Conservation (phyloP, 2,329 filamentous ascomycete species). For the Paecilomyces formosus region DNA sequence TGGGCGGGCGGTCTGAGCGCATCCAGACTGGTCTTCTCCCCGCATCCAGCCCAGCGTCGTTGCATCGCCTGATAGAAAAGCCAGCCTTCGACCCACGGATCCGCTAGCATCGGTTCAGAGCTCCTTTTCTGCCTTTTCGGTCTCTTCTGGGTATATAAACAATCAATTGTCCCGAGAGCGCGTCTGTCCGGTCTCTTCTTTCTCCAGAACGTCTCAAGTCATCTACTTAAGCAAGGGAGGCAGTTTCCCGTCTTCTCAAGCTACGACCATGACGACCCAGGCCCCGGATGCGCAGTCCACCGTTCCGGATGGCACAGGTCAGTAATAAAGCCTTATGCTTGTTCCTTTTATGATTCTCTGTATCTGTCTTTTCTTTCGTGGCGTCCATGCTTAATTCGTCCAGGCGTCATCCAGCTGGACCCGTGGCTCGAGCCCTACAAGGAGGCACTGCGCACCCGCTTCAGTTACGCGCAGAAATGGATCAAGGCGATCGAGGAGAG, state of each 20-base stretch:
- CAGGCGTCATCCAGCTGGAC: slow-evolving; percentile 81
- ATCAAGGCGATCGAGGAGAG: slow-evolving; percentile 72
- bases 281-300: not conserved
- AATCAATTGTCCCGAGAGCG: not conserved
- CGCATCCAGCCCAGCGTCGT: not conserved
- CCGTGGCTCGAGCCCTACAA: slow-evolving; percentile 84
- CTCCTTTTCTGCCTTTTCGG: not conserved
- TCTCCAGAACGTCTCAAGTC: not conserved
- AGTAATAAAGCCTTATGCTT: slow-evolving; percentile 5
- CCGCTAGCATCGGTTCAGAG: not conserved
- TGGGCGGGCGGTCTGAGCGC: not conserved
- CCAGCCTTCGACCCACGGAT: not conserved
- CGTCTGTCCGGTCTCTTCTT: not conserved
- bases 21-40: not conserved
- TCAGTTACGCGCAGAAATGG: slow-evolving; percentile 74
- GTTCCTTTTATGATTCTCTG: not conserved
- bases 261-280: not conserved
- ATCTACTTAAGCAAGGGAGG: not conserved
- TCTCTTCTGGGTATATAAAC: not conserved
- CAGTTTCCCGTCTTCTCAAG: not conserved
- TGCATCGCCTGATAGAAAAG: not conserved
- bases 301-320: slow-evolving; percentile 23
- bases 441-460: slow-evolving; percentile 68
- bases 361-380: not conserved
- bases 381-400: slow-evolving; percentile 2